A percentile compares a stretch with the other conserved stretches of the same genome.
phyloP scores from a whole-genome alignment of 2,329 filamentous ascomycete genomes.

The Apiospora koreana region DNA sequence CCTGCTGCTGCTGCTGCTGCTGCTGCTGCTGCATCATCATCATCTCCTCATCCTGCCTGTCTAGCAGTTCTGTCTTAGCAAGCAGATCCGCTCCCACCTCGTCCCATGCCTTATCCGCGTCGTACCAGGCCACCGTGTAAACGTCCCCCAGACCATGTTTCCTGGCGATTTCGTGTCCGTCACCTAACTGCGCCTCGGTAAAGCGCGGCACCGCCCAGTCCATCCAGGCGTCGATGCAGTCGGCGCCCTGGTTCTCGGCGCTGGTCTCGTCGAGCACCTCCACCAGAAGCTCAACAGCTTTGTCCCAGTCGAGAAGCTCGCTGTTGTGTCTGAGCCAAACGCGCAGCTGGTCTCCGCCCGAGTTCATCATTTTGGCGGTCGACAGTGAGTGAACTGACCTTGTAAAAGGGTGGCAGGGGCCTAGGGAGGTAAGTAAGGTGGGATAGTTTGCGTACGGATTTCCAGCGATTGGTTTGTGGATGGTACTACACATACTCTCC shows the following conservation, averaged over 20 bases:
- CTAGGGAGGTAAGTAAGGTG: background rate
- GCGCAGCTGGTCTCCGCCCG: background rate
- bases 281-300: background rate
- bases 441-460: background rate
- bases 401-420: background rate
- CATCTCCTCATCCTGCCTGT: background rate
- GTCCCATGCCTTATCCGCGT: background rate
- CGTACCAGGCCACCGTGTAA: background rate
- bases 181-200: background rate
- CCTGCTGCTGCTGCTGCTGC: too few species aligned
- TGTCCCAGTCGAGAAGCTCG: background rate
- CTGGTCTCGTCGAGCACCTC: background rate
- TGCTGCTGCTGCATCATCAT: background rate
- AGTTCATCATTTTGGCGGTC: background rate
- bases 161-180: background rate
- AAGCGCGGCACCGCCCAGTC: background rate
- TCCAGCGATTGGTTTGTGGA: background rate
- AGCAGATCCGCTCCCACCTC: background rate
- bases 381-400: background rate
- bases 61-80: background rate
- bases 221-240: conserved; percentile 6
- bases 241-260: background rate
- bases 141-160: background rate
- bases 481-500: background rate
- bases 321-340: background rate